Evolutionary conservation across 768 basidiomycete species (phyloP), one percentile per base, ranked within the genome.

Genomic region (Tubosaeta sp.): DNA sequence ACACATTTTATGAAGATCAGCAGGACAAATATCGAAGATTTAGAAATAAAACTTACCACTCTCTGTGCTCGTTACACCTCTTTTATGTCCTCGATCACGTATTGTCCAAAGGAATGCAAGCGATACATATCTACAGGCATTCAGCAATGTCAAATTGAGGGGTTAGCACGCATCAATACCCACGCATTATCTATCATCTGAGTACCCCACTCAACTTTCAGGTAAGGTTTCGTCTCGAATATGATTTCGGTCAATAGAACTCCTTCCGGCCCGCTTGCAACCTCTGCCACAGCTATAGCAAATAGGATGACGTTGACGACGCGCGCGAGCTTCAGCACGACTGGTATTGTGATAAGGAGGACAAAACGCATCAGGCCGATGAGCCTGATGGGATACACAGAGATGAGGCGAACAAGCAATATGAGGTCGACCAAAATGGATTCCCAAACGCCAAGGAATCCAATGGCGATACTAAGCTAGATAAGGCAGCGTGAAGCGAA

Each of bases 131-230:
- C 56, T 57, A 19, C 8, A 21, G 19, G 31, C 19, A n/a, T 42
- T 22, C 24, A n/a, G 7, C 42, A 6, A 35, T 24, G 36, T 27
- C 7, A 10, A 14, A 24, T 12, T 24, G 8, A 27, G 13, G 1
- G 13, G 31, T 27, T 27, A 4, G 27, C 9, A 9, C 4, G 12
- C 13, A 16, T 21, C 2, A 18, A 6, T 1, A 45, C 59, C 50
- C 4, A 68, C 62, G 43, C 38, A 25, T 68, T 68, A 40, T 68
- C 66, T n/a, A 63, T 30, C 43, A 68, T 44, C 49, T 68, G 65
- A 18, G 61, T 46, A 8, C 60, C 55, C 66, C 66, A 67, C n/a
- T 66, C 67, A 11, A 69, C 57, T 36, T 64, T 66, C 31, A 67
- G 38, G 52, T 61, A 69, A 9, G 66, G 66, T 9, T 43, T 48